Conservation (phyloP, 192 early-diverging fungal species). For the Coemansia javaensis region DNA sequence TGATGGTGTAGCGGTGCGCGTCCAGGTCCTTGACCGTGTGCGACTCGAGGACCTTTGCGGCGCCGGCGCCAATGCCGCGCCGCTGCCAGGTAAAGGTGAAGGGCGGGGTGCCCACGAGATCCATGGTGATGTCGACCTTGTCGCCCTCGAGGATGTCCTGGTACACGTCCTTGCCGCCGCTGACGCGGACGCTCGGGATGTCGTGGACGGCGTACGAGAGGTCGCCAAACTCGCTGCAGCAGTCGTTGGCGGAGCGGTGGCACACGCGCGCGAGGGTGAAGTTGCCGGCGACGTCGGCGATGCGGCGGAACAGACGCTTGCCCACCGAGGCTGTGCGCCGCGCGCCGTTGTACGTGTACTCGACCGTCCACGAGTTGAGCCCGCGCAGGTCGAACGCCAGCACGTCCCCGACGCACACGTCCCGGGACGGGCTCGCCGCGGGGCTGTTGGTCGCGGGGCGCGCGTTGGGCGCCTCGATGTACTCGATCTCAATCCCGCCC, state of each 20-base stretch:
- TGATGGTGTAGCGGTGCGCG: slow-evolving; percentile 44
- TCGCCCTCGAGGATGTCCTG: slow-evolving; percentile 63
- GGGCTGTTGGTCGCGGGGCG: slow-evolving; percentile 32
- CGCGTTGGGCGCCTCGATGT: slow-evolving; percentile 45
- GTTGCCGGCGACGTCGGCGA: slow-evolving; percentile 54
- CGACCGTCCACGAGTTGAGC: slow-evolving; percentile 59
- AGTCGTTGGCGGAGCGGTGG: slow-evolving; percentile 54
- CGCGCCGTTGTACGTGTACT: slow-evolving; percentile 48
- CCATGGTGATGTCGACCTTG: slow-evolving; percentile 53
- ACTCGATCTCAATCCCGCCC: slow-evolving; percentile 47
- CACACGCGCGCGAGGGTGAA: slow-evolving; percentile 56
- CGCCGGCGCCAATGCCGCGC: slow-evolving; percentile 6
- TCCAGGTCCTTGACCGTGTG: slow-evolving; percentile 56
- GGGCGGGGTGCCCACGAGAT: slow-evolving; percentile 61
- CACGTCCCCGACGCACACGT: slow-evolving; percentile 65
- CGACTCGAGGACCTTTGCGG: slow-evolving; percentile 35
- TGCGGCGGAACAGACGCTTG: slow-evolving; percentile 60
- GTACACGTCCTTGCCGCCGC: slow-evolving; percentile 58
- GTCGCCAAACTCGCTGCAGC: slow-evolving; percentile 55
- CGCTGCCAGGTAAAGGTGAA: slow-evolving; percentile 66
- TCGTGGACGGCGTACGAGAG: slow-evolving; percentile 50
- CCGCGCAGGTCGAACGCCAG: slow-evolving; percentile 63
- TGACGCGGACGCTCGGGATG: slow-evolving; percentile 60
- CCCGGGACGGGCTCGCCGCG: slow-evolving; percentile 21
- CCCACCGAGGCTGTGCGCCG: slow-evolving; percentile 10